These are phyloP conservation scores for Alopecurus myosuroides DNA, from an alignment of 176 grass and related monocot species.

Conservation along the genomic window DNA sequence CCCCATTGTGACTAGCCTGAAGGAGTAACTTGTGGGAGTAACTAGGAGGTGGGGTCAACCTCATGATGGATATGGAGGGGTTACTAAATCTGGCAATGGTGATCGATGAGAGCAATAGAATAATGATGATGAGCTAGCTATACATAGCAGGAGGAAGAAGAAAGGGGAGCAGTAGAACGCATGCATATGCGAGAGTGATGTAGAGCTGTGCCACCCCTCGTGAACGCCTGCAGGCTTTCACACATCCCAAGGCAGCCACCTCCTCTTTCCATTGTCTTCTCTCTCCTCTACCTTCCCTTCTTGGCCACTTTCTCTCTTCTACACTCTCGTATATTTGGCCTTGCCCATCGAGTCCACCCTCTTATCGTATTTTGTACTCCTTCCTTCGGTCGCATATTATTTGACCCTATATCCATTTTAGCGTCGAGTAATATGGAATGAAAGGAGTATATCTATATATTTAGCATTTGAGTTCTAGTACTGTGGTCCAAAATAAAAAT, in stretches of 20 bases:
- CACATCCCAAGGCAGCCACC: slow-evolving; percentile 51
- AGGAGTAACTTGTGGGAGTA: slow-evolving; percentile 20
- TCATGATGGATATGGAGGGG: slow-evolving; percentile 29
- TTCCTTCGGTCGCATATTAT: too few species aligned
- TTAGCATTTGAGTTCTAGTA: too few species aligned
- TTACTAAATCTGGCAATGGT: slow-evolving; percentile 42
- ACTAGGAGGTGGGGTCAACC: slow-evolving; percentile 7
- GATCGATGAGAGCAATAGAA: slow-evolving; percentile 18
- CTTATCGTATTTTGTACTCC: too few species aligned
- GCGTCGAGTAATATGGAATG: too few species aligned
- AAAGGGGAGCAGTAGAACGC: slow-evolving; percentile 16
- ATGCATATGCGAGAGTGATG: slow-evolving; percentile 32
- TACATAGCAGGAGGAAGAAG: slow-evolving; percentile 6
- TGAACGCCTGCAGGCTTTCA: slow-evolving; percentile 78
- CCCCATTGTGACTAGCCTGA: too few species aligned
- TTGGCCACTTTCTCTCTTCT: not conserved
- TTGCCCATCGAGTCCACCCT: too few species aligned
- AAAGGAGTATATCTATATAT: too few species aligned
- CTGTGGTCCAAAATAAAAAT: too few species aligned
- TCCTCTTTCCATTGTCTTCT: not conserved
- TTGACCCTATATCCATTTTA: too few species aligned
- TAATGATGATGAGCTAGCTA: slow-evolving; percentile 10
- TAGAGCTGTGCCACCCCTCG: slow-evolving; percentile 50
- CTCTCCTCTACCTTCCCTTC: not conserved
- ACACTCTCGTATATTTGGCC: too few species aligned